Conservation (phyloP, 2,329 filamentous ascomycete species). For the Colletotrichum sp. region DNA sequence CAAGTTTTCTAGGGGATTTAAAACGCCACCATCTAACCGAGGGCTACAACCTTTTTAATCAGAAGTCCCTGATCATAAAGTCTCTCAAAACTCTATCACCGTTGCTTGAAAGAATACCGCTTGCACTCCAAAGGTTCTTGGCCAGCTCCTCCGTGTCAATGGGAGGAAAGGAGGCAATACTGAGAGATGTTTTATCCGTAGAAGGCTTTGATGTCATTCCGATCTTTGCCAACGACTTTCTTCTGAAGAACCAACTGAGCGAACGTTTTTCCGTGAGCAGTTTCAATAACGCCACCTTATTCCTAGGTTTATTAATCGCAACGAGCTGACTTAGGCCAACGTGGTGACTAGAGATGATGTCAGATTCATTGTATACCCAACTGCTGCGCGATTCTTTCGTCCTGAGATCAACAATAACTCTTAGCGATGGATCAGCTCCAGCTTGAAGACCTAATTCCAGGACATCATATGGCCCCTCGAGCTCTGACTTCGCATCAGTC, state of each 20-base stretch:
- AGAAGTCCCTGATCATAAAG: not conserved
- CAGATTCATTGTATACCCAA: rapidly evolving
- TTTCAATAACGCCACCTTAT: not conserved
- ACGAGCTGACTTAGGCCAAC: rapidly evolving
- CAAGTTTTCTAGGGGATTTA: not conserved
- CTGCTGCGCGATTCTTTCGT: rapidly evolving
- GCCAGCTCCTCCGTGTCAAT: not conserved
- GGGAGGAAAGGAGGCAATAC: not conserved
- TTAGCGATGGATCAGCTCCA: not conserved
- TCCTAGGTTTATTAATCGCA: rapidly evolving
- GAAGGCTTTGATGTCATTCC: not conserved
- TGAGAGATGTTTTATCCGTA: rapidly evolving
- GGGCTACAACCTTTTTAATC: not conserved
- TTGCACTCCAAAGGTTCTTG: not conserved
- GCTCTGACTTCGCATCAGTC: too few species aligned
- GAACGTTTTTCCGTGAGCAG: not conserved
- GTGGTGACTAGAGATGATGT: not conserved
- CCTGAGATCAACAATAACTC: not conserved
- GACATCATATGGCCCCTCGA: not conserved
- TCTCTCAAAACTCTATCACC: not conserved
- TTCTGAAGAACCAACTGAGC: rapidly evolving
- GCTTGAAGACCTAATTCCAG: not conserved
- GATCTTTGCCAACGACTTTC: not conserved
- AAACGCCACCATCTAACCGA: rapidly evolving
- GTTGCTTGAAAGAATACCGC: not conserved